Evolutionary conservation across 805 yeast species (phyloP).

Genomic region (Yarrowia deformans): DNA sequence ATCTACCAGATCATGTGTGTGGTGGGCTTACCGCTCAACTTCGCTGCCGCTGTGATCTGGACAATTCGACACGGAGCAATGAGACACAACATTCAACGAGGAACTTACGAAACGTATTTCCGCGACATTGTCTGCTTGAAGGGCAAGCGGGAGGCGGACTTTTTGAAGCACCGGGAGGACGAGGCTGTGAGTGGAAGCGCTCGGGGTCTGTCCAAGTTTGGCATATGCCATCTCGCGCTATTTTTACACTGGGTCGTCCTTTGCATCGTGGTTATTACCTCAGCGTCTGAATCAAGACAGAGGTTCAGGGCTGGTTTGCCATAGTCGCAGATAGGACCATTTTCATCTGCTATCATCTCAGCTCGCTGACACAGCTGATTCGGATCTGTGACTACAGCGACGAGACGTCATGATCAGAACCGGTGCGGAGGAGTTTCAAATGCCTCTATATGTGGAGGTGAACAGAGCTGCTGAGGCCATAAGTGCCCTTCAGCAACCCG

Average conservation of each 20-base stretch:
- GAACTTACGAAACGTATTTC: slow-evolving; percentile 33
- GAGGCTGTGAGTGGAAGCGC: slow-evolving; percentile 30
- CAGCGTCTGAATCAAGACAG: slow-evolving; percentile 4
- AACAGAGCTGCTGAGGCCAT: no score
- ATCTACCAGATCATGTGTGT: slow-evolving; percentile 11
- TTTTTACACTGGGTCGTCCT: slow-evolving; percentile 20
- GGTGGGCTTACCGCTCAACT: slow-evolving; percentile 7
- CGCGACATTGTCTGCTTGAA: slow-evolving; percentile 17
- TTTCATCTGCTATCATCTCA: no score
- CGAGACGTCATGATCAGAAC: no score
- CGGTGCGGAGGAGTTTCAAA: no score
- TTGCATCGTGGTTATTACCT: slow-evolving; percentile 28
- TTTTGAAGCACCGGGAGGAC: slow-evolving; percentile 22
- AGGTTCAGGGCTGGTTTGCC: slow-evolving; percentile 12
- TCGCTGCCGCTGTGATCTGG: slow-evolving; percentile 10
- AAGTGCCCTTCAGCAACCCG: no score
- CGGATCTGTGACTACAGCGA: no score
- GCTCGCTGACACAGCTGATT: no score
- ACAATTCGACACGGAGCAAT: slow-evolving; percentile 9
- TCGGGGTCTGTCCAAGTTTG: slow-evolving; percentile 13
- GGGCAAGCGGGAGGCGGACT: neutral
- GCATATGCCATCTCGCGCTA: slow-evolving; percentile 22
- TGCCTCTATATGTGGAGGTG: no score
- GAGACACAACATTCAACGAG: slow-evolving; percentile 27
- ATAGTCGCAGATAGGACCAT: neutral